Evolutionary conservation across 768 basidiomycete genomes (phyloP), one percentile per base, ranked within the genome.

Genomic region (Mycena sanguinolenta): DNA sequence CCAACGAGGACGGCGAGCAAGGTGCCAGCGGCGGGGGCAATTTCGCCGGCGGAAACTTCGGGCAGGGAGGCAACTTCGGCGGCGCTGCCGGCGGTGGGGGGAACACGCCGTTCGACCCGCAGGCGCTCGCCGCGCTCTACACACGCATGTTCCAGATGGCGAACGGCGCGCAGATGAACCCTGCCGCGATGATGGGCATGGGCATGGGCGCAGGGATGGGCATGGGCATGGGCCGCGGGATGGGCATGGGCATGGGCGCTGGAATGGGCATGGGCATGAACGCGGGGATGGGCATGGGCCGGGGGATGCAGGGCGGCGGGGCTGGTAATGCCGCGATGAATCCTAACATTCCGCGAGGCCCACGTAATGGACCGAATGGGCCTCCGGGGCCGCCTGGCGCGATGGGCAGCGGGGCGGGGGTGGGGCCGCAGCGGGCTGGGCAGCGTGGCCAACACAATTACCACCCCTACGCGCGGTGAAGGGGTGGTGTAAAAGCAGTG

Each of bases 81-180:
- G 78, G 77, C 12, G 75, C 63, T 25, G 77, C 74, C 44, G 77
- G 75, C 49, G 81, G 82, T 53, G 79, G 73, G 16, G 86, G 84
- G 5, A 90, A 85, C 73, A 86, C 90, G 5, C 87, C 93, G 1
- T 97, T 98, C 77, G 97, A 98, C 78, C 95, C 97, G 0, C 93
- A 95, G 73, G 95, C 95, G 2, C 91, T 99, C 78, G 95, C 95
- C 0, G 89, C 92, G 65, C 90, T 98, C 68, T 99, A 98, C 82
- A 95, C 96, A 39, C 92, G 95, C 71, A 98, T 99, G 97, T 92
- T 95, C 86, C 91, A 92, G 77, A 92, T 94, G 84, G 88, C 93
- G 57, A 88, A 89, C 42, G 90, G 84, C 0, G 87, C 86, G 3
- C 80, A 78, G 58, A 85, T 87, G 82, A 88, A 88, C 76, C 86